Conservation (phyloP, 768 basidiomycete genomes). For the Lentinula edodes region DNA sequence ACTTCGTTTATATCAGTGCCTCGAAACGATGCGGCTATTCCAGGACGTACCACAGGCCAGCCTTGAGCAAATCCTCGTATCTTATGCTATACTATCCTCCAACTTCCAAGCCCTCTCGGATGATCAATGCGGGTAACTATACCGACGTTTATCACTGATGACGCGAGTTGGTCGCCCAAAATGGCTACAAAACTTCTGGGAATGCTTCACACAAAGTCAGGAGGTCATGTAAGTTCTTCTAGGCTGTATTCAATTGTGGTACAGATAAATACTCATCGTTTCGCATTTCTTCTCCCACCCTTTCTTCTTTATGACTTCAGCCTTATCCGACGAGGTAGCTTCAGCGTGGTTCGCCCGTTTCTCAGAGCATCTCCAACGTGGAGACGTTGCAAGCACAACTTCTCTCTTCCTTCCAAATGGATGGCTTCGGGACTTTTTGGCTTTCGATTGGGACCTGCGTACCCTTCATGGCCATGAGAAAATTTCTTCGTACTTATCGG, state of each 20-base stretch:
- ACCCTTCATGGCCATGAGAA: conserved; percentile 1
- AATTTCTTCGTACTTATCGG: neutral
- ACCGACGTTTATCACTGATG: neutral
- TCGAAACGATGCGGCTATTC: too few relatives aligned
- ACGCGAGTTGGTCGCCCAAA: neutral
- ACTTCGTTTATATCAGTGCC: too few relatives aligned
- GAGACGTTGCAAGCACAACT: neutral
- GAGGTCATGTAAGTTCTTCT: neutral
- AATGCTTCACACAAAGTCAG: neutral
- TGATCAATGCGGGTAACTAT: neutral
- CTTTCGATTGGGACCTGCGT: neutral
- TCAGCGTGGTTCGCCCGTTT: neutral
- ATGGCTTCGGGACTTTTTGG: conserved; percentile 4
- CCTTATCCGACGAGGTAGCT: neutral
- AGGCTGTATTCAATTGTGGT: neutral
- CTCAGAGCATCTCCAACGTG: neutral
- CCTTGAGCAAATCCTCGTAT: too few relatives aligned
- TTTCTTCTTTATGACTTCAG: neutral
- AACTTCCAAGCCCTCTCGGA: too few relatives aligned
- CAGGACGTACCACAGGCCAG: too few relatives aligned
- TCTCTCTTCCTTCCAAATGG: conserved; percentile 2
- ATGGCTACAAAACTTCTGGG: neutral
- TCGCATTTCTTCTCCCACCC: neutral
- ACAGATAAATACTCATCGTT: neutral
- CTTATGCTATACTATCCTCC: too few relatives aligned